A percentile compares a stretch with the other conserved stretches of the same genome.
phyloP scores from a whole-genome alignment of 257 asterid species.

The Apocynum venetum region DNA sequence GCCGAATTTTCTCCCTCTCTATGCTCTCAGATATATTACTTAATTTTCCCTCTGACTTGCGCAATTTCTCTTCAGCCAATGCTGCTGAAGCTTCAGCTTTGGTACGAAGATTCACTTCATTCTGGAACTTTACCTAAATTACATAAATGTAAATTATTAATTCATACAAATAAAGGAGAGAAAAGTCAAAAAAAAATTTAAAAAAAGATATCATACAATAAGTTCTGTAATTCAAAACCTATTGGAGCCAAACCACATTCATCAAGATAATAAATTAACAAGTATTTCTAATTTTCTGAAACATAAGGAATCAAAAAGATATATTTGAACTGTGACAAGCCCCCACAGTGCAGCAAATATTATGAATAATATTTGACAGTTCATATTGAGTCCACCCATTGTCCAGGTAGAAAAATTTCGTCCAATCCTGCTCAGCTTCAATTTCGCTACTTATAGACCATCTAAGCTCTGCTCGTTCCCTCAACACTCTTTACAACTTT shows the following conservation, averaged over 20 bases:
- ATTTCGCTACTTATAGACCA: not conserved
- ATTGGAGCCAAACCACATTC: not conserved
- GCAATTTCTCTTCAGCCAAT: constrained; percentile 76
- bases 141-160: not conserved
- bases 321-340: not conserved
- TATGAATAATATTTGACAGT: not conserved
- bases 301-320: not conserved
- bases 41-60: constrained; percentile 59
- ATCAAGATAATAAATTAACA: not conserved
- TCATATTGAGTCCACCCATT: not conserved
- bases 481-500: not conserved
- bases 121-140: constrained; percentile 64
- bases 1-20: constrained; percentile 63
- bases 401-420: not conserved
- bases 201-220: not conserved
- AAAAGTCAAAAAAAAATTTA: not conserved
- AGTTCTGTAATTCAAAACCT: not conserved
- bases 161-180: not conserved
- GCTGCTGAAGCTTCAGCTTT: constrained; percentile 75
- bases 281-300: not conserved
- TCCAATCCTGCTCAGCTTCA: not conserved
- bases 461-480: not conserved
- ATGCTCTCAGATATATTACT: constrained; percentile 55
- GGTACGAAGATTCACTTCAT: constrained; percentile 67
- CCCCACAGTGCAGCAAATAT: not conserved